Conservation (phyloP, 768 basidiomycete species). For the Kwoniella botswanensis region DNA sequence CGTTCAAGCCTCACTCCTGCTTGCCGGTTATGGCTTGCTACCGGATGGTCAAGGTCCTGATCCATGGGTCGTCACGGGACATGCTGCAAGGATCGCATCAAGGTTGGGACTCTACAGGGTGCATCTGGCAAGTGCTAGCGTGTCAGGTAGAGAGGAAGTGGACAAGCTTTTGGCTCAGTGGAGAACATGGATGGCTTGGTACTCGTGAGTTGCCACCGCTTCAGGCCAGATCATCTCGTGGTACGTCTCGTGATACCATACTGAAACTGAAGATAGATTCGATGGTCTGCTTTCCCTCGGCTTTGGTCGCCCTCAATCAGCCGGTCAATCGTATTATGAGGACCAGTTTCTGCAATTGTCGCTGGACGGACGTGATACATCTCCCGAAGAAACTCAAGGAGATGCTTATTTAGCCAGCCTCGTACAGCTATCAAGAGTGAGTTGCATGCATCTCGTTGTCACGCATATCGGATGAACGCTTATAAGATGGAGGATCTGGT, state of each 20-base stretch:
- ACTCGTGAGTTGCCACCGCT: background rate
- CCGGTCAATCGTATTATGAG: background rate
- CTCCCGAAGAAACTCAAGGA: background rate
- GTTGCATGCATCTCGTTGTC: background rate
- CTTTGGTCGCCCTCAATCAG: slow-evolving; percentile 5
- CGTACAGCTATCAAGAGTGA: background rate
- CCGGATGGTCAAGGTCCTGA: slow-evolving; percentile 34
- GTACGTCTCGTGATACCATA: too few relatives aligned
- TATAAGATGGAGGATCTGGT: too few relatives aligned
- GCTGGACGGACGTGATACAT: background rate
- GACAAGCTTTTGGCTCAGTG: background rate
- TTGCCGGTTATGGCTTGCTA: slow-evolving; percentile 37
- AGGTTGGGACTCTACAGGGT: slow-evolving; percentile 29
- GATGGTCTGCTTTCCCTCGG: slow-evolving; percentile 3
- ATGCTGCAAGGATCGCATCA: slow-evolving; percentile 33
- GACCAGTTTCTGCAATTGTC: background rate
- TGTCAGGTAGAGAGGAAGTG: background rate
- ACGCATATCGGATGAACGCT: background rate
- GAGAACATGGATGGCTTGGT: slow-evolving; percentile 7
- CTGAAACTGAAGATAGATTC: background rate
- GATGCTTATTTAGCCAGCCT: slow-evolving; percentile 6
- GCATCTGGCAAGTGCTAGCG: background rate
- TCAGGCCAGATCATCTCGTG: too few relatives aligned
- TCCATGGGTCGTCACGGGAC: slow-evolving; percentile 37
- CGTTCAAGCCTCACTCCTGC: slow-evolving; percentile 37